Conservation (phyloP, 1,284 basidiomycete genomes). For the Boletus semigastroideus region DNA sequence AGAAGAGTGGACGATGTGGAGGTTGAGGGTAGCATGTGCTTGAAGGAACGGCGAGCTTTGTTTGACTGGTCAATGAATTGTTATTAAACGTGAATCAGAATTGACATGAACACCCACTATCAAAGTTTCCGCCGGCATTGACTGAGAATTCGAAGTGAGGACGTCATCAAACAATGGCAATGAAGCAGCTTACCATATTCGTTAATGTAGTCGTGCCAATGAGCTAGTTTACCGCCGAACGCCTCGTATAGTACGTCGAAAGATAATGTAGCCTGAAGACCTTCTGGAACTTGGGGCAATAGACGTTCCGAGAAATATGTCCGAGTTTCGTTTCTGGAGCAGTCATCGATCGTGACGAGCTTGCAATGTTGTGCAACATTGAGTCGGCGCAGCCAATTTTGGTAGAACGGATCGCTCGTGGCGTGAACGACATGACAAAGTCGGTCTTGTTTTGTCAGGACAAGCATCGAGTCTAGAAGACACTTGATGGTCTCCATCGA, state of each 20-base stretch:
- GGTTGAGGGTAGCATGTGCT: conserved; percentile 69
- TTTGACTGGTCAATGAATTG: conserved; percentile 47
- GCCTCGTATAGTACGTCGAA: conserved; percentile 75
- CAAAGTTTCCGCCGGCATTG: conserved; percentile 33
- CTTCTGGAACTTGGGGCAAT: conserved; percentile 60
- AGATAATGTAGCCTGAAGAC: conserved; percentile 49
- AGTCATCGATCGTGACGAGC: conserved; percentile 79
- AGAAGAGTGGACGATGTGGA: conserved; percentile 73
- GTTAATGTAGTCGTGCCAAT: conserved; percentile 75
- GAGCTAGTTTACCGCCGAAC: conserved; percentile 79
- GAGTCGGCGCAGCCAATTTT: conserved; percentile 74
- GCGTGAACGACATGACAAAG: conserved; percentile 82
- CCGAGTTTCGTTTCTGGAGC: conserved; percentile 66
- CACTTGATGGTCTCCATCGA: conserved; percentile 79
- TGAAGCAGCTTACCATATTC: conserved; percentile 57
- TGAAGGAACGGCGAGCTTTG: conserved; percentile 76
- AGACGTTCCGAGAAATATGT: conserved; percentile 64
- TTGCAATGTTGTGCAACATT: conserved; percentile 81
- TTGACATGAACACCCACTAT: conserved; percentile 25
- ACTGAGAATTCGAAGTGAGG: conserved; percentile 21
- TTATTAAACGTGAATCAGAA: conserved; percentile 5
- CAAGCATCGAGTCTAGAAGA: conserved; percentile 78
- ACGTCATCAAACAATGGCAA: background rate
- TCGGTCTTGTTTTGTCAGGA: conserved; percentile 81
- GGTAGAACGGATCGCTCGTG: conserved; percentile 82